These are phyloP conservation scores for Astragalus membranaceus DNA, from an alignment of 306 rosid genomes.

Conservation along the genomic window DNA sequence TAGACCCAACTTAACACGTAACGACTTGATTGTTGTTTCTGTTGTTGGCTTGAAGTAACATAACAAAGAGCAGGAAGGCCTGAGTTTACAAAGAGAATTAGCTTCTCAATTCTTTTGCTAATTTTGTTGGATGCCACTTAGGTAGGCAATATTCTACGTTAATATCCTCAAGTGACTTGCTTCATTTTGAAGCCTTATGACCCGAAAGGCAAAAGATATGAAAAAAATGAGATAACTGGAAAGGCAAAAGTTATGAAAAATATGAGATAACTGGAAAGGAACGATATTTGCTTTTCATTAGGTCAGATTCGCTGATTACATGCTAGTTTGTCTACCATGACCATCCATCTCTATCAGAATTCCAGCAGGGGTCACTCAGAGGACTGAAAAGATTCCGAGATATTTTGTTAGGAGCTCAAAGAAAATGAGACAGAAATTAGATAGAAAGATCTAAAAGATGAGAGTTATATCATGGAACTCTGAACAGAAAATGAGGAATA, in stretches of 20 bases:
- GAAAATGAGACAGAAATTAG: background rate
- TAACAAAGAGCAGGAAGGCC: background rate
- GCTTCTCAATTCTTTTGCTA: background rate
- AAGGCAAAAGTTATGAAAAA: background rate
- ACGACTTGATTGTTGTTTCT: background rate
- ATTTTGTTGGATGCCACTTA: slow-evolving; percentile 1
- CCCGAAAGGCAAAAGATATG: background rate
- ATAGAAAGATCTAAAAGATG: background rate
- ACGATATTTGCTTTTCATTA: background rate
- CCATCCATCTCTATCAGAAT: background rate
- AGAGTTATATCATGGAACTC: background rate
- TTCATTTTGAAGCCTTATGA: background rate
- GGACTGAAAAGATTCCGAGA: slow-evolving; percentile 3
- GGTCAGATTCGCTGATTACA: background rate
- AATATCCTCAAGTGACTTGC: background rate
- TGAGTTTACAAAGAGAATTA: background rate
- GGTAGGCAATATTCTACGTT: background rate
- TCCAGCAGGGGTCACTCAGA: background rate
- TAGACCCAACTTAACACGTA: background rate
- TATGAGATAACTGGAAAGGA: background rate
- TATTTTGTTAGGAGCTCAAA: background rate
- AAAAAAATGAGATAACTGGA: background rate
- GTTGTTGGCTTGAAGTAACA: background rate
- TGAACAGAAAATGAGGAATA: background rate
- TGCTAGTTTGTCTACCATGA: slow-evolving; percentile 8